Conservation (phyloP, 768 basidiomycete species). For the Clavulina sp. region DNA sequence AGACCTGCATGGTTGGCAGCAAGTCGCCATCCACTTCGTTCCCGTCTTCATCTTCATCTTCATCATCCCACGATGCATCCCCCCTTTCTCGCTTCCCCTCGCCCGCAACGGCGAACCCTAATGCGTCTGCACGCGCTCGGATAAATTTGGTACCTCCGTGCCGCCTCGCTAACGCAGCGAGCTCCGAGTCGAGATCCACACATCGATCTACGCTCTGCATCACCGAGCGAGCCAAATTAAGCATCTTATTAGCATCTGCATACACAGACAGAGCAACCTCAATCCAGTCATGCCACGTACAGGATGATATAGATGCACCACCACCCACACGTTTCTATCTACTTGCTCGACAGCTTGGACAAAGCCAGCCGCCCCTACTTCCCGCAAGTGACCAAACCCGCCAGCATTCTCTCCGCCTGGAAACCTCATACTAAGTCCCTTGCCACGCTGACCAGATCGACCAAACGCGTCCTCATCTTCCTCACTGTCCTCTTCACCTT, state of each 20-base stretch:
- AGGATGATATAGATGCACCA: conserved; percentile 71
- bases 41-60: conserved; percentile 3
- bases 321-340: conserved; percentile 52
- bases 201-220: conserved; percentile 58
- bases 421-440: conserved; percentile 14
- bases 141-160: conserved; percentile 64
- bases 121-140: conserved; percentile 54
- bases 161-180: conserved; percentile 48
- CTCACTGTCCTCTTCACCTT: conserved; percentile 16
- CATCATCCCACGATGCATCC: conserved; percentile 3
- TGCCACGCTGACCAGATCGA: conserved; percentile 10
- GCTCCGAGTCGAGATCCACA: conserved; percentile 45
- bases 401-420: conserved; percentile 27
- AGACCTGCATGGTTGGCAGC: conserved; percentile 12
- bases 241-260: too few species aligned
- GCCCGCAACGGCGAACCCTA: conserved; percentile 43
- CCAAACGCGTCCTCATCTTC: too few species aligned
- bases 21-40: conserved; percentile 11
- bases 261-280: not conserved
- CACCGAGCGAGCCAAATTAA: too few species aligned
- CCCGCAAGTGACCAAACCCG: conserved; percentile 59
- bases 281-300: conserved; percentile 26
- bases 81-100: not conserved
- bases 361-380: conserved; percentile 59
- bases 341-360: conserved; percentile 60